Evolutionary conservation across 129 eudicot species (phyloP).

Genomic region (Flaveria sonorensis): DNA sequence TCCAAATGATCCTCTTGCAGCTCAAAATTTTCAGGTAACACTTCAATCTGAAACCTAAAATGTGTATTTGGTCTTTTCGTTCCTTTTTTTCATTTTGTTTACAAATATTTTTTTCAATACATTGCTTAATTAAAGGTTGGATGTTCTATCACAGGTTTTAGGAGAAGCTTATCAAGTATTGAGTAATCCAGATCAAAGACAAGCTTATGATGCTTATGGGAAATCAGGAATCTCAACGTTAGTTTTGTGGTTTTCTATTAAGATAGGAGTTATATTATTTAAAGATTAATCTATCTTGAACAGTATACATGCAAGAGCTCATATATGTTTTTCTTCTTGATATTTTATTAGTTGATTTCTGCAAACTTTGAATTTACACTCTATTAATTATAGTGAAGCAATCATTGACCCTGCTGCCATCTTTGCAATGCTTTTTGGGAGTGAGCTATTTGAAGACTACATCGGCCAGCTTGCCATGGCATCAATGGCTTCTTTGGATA

Average conservation of each 20-base stretch:
- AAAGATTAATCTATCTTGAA: constrained; percentile 6
- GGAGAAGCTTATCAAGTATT: constrained; percentile 99
- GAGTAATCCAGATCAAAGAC: constrained; percentile 89
- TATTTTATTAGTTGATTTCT: constrained; percentile 23
- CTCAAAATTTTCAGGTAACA: constrained; percentile 88
- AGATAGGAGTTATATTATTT: background rate
- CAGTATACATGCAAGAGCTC: background rate
- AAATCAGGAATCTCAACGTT: constrained; percentile 94
- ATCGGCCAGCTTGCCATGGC: constrained; percentile 99
- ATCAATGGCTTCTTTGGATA: constrained; percentile 96
- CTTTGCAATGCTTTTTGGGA: constrained; percentile 98
- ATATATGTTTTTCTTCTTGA: constrained; percentile 9
- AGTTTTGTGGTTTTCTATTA: constrained; percentile 41
- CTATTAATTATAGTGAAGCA: constrained; percentile 63
- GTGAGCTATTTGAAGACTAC: constrained; percentile 96
- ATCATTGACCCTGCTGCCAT: constrained; percentile 98
- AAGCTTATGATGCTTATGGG: constrained; percentile 86
- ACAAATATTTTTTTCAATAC: constrained; percentile 5
- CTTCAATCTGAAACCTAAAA: background rate
- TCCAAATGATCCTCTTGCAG: constrained; percentile 96
- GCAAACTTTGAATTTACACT: background rate
- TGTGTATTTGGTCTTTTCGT: background rate
- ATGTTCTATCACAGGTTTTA: constrained; percentile 54
- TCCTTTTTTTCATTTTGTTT: background rate
- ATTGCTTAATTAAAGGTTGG: constrained; percentile 8